A percentile compares a stretch with the other conserved stretches of the same genome.
phyloP scores from a whole-genome alignment of 768 basidiomycete genomes.

The Lentinula raphanica region DNA sequence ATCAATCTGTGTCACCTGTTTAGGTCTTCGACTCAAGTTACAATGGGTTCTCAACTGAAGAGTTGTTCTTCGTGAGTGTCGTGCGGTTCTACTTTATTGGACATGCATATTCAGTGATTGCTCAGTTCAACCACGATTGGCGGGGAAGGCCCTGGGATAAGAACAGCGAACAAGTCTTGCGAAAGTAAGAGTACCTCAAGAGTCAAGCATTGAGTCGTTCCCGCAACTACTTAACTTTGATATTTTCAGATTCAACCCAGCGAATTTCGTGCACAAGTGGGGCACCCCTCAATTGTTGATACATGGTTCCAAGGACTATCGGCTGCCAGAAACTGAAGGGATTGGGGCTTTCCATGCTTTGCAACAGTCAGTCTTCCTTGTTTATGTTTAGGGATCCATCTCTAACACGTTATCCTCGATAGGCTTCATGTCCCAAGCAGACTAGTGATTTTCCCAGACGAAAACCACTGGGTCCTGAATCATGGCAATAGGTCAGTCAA shows the following conservation, averaged over 20 bases:
- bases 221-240: too few relatives aligned
- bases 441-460: constrained; percentile 80
- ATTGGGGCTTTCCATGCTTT: constrained; percentile 82
- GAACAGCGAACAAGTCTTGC: constrained; percentile 45
- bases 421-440: constrained; percentile 72
- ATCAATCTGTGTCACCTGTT: background rate
- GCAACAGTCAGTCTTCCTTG: constrained; percentile 77
- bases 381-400: too few relatives aligned
- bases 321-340: constrained; percentile 80
- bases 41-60: constrained; percentile 87
- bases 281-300: constrained; percentile 80
- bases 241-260: constrained; percentile 60
- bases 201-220: too few relatives aligned
- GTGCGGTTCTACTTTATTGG: background rate
- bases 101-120: background rate
- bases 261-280: constrained; percentile 81
- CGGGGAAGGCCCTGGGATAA: constrained; percentile 75
- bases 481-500: constrained; percentile 67
- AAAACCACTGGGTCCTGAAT: constrained; percentile 89
- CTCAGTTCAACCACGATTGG: constrained; percentile 83
- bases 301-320: constrained; percentile 86
- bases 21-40: constrained; percentile 74
- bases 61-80: constrained; percentile 76
- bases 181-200: constrained; percentile 41
- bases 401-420: background rate